Evolutionary conservation across 768 basidiomycete genomes (phyloP), one percentile per base, ranked within the genome.

Genomic region (Lactarius pseudohatsudake): DNA sequence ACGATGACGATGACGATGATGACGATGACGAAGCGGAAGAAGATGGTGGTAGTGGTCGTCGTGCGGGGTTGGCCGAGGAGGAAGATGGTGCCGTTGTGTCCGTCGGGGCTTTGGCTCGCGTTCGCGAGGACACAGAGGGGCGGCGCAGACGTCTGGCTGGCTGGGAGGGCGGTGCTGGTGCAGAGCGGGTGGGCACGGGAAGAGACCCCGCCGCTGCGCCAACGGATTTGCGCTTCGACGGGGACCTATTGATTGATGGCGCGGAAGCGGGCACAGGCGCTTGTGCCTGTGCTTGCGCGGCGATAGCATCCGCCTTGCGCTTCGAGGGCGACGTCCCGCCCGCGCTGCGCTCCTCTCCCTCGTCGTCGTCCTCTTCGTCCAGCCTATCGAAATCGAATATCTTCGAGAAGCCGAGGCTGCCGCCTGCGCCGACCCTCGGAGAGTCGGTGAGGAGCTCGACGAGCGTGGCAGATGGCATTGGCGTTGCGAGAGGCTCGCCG

Each of bases 401-500:
- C 75, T 86, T 88, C 10, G 86, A 83, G 72, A 93, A 93, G 71
- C 90, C 86, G 32, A 93, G 80, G 38, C 54, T 67, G 28, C 53
- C 36, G 3, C 86, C 86, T 45, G 90, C 85, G 32, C 30, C 30
- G 55, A 38, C 32, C 67, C 81, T 86, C 0, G 91, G 91, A 9
- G 87, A 88, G 50, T 83, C 81, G 36, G 85, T 81, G 71, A 93
- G 89, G 2, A 92, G 79, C 41, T 83, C 86, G 2, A 82, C 82
- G 0, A 92, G 79, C 72, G 89, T 88, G 0, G 81, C 78, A 0
- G 88, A 50, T 26, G 47, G 89, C 2, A 83, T 80, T 1, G 92
- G 92, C 15, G 92, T 94, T 3, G 84, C 80, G 8, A 94, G 79
- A 1, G 82, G 79, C 73, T 92, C 86, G 9, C 92, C 92, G 0